These are phyloP conservation scores for Ceriops zippeliana DNA, from an alignment of 345 rosid genomes.

Conservation along the genomic window DNA sequence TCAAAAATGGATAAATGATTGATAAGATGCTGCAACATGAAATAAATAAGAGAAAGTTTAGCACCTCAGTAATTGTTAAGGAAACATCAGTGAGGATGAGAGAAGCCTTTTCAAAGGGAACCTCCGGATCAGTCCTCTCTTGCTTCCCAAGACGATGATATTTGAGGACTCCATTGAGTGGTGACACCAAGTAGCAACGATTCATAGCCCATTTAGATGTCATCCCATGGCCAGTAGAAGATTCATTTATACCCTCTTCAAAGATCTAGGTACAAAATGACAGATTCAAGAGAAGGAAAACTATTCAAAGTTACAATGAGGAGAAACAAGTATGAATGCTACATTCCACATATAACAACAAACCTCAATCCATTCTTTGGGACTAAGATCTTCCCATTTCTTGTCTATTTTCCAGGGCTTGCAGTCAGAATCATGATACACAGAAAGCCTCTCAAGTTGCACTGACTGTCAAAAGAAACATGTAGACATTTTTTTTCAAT, in stretches of 20 bases:
- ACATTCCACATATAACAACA: constrained; percentile 25
- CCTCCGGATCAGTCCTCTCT: constrained; percentile 84
- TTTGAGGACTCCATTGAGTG: constrained; percentile 84
- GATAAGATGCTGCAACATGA: constrained; percentile 1
- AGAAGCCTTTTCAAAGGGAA: constrained; percentile 93
- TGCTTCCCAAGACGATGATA: constrained; percentile 96
- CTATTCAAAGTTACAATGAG: constrained; percentile 6
- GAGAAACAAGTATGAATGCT: constrained; percentile 2
- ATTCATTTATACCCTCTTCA: constrained; percentile 92
- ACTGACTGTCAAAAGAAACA: constrained; percentile 59
- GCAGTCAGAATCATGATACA: constrained; percentile 86
- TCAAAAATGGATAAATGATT: constrained; percentile 4
- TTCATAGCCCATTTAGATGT: constrained; percentile 69
- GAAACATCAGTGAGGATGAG: constrained; percentile 78
- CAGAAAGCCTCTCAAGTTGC: constrained; percentile 89
- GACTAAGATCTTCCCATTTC: constrained; percentile 88
- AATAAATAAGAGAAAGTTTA: constrained; percentile 10
- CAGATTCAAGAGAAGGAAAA: constrained; percentile 5
- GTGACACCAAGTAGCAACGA: constrained; percentile 78
- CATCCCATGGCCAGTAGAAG: constrained; percentile 34
- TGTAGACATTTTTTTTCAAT: constrained; percentile 20
- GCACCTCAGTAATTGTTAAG: constrained; percentile 77
- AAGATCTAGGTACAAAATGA: constrained; percentile 52
- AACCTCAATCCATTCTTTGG: constrained; percentile 94
- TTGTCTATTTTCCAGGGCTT: constrained; percentile 77